Evolutionary conservation across 2,329 filamentous ascomycete species (phyloP), one percentile per base, ranked within the genome.

Genomic region (Ceratocystiopsis sp.): DNA sequence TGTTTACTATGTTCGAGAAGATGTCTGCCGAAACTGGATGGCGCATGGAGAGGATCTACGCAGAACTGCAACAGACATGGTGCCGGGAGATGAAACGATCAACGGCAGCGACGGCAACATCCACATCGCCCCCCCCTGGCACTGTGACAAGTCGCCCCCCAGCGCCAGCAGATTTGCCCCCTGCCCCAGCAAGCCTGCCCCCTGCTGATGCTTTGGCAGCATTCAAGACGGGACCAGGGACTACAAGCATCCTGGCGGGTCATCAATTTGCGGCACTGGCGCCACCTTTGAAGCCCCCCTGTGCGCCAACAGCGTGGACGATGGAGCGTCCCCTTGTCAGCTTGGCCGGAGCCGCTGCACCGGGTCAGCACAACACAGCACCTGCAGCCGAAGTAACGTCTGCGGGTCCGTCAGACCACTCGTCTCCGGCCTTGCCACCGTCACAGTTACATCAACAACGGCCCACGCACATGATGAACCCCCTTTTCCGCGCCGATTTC

Each of bases 1-100:
- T 86, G 1, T 64, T 93, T 9, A 59, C 69, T 4, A 84, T 93
- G 21, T 72, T 96, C 36, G 75, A 80, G 38, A 75, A 73, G 51
- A 85, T 93, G 49, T 72, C 76, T 42, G 71, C 72, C 45, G 77
- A 84, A 51, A 86, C 82, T 1, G 84, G 84, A 14, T 93, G 84
- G 84, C 73, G 75, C 35, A 72, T 89, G 6, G 75, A 71, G 2
- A 78, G 78, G 45, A 66, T 91, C n/a, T 73, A 80, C 52, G 67
- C 70, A 36, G 79, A 84, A 45, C 69, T 95, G 34, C 82, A 78
- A 55, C 69, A 73, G 49, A 73, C 72, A 47, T 95, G 87, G 87
- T 79, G 78, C 8, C 89, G 83, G 80, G 68, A 70, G 49, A 65
- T 69, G 10, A 34, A 34, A 21, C 21, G 21, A 21, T 4, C 21